phyloP scores from a whole-genome alignment of 2,329 filamentous ascomycete species.

The Aspergillus sp. region DNA sequence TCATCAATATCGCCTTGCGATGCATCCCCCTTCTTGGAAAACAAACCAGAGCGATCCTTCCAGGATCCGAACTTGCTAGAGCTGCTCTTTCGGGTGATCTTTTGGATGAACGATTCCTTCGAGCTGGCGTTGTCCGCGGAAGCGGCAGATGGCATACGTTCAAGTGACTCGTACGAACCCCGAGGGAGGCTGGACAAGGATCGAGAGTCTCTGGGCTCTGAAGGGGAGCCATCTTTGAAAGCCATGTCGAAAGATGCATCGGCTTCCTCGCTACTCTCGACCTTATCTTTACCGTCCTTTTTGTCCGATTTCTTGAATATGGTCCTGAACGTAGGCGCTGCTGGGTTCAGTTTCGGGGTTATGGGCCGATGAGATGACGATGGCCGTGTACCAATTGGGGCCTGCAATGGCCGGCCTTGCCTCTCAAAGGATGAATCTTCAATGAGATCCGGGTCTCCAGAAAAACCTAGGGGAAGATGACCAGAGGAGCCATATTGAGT shows the following conservation, averaged over 20 bases:
- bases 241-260: conserved; percentile 31
- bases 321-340: conserved; percentile 82
- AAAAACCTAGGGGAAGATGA: conserved; percentile 56
- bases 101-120: conserved; percentile 53
- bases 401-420: conserved; percentile 55
- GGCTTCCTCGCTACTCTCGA: conserved; percentile 35
- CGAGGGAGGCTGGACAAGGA: conserved; percentile 47
- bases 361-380: conserved; percentile 55
- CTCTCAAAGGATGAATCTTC: conserved; percentile 47
- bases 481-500: conserved; percentile 73
- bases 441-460: conserved; percentile 50
- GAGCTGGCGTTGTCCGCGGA: conserved; percentile 41
- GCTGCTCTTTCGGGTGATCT: conserved; percentile 52
- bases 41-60: conserved; percentile 50
- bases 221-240: conserved; percentile 42
- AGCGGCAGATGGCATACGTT: conserved; percentile 45
- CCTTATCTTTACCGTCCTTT: conserved; percentile 43
- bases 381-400: conserved; percentile 78
- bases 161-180: conserved; percentile 50
- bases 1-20: conserved; percentile 47
- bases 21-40: conserved; percentile 47
- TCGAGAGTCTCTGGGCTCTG: conserved; percentile 45
- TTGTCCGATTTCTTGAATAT: conserved; percentile 55
- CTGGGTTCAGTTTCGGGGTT: conserved; percentile 73
- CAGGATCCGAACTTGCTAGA: conserved; percentile 53